A percentile compares a stretch with the other conserved stretches of the same genome.
These are phyloP conservation scores for Trypanosoma vivax DNA, from an alignment of 208 protist genomes.

Conservation along the genomic window DNA sequence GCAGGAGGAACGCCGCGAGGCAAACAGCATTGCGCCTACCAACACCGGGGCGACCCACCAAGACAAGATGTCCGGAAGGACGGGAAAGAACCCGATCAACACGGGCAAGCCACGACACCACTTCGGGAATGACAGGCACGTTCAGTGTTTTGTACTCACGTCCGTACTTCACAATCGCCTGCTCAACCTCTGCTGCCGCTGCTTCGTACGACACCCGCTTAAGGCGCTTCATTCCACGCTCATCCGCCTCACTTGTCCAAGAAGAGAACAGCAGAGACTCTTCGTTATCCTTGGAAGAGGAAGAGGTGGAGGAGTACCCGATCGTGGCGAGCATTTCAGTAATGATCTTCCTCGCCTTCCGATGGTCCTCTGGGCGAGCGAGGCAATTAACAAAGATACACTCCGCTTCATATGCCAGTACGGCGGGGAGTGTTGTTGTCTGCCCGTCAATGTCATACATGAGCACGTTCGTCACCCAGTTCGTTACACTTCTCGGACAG, in stretches of 20 bases:
- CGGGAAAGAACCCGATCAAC: constrained; percentile 87
- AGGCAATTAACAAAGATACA: constrained; percentile 93
- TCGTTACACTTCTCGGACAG: constrained; percentile 94
- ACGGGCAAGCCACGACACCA: constrained; percentile 83
- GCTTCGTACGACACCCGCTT: constrained; percentile 72
- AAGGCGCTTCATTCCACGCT: constrained; percentile 24
- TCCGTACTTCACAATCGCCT: constrained; percentile 89
- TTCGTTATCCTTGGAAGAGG: constrained; percentile 64
- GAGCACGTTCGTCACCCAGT: constrained; percentile 87
- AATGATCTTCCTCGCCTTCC: constrained; percentile 57
- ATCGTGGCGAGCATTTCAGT: constrained; percentile 81
- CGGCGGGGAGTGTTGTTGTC: constrained; percentile 84
- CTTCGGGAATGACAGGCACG: constrained; percentile 90
- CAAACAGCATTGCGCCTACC: constrained; percentile 80
- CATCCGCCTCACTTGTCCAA: constrained; percentile 57
- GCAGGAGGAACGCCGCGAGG: constrained; percentile 80
- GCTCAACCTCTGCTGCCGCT: constrained; percentile 67
- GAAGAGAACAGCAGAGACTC: constrained; percentile 83
- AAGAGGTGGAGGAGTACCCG: constrained; percentile 70
- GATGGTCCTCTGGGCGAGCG: constrained; percentile 69
- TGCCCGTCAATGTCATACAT: constrained; percentile 89
- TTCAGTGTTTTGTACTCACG: constrained; percentile 91
- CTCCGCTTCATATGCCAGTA: constrained; percentile 89
- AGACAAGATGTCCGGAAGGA: constrained; percentile 83
- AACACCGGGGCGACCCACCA: constrained; percentile 90